Conservation (phyloP, 352 stramenopile genomes). For the Pythium insidiosum region DNA sequence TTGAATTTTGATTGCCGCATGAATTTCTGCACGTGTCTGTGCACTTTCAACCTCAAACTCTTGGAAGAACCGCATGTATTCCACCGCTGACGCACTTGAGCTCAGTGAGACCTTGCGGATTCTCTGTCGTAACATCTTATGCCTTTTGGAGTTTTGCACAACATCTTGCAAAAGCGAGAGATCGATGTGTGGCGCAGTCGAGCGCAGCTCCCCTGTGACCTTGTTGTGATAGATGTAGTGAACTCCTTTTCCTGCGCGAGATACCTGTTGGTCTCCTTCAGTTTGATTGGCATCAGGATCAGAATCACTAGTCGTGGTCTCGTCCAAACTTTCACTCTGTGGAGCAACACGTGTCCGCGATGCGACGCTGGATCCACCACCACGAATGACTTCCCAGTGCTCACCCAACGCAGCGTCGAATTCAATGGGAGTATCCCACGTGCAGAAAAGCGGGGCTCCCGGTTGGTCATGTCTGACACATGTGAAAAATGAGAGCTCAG, state of each 20-base stretch:
- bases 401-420: constrained; percentile 57
- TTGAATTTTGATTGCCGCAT: constrained; percentile 50
- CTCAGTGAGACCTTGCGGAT: constrained; percentile 44
- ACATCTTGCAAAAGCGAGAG: constrained; percentile 56
- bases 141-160: constrained; percentile 59
- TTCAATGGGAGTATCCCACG: constrained; percentile 60
- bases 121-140: constrained; percentile 44
- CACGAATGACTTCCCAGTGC: constrained; percentile 49
- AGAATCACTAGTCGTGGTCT: background rate
- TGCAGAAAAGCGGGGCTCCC: constrained; percentile 14
- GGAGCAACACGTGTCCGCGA: background rate
- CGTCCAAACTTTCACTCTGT: too few relatives aligned
- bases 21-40: constrained; percentile 34
- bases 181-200: constrained; percentile 41
- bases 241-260: constrained; percentile 7
- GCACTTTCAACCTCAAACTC: constrained; percentile 56
- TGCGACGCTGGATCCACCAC: constrained; percentile 11
- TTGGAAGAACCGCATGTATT: constrained; percentile 69
- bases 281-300: constrained; percentile 1
- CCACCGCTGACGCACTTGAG: constrained; percentile 36
- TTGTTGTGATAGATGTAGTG: constrained; percentile 68
- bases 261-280: background rate
- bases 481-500: constrained; percentile 47
- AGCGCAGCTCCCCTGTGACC: constrained; percentile 34
- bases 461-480: constrained; percentile 1